These are phyloP conservation scores for Pseudogymnoascus sp. DNA, from an alignment of 2,329 filamentous ascomycete genomes.

Conservation along the genomic window DNA sequence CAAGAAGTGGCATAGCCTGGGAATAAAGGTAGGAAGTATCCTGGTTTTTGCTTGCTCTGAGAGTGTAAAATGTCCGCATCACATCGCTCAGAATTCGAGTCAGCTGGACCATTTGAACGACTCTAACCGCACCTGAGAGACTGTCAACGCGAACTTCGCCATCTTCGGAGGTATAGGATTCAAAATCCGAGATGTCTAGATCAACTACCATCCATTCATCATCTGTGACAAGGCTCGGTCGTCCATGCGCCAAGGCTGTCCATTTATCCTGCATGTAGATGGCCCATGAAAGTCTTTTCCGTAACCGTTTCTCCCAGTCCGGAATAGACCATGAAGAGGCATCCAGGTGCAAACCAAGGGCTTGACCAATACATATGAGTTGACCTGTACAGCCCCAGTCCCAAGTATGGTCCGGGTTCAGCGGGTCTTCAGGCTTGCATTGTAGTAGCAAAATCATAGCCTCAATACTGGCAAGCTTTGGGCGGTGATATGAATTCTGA, in stretches of 20 bases:
- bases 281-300: constrained; percentile 54
- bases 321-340: constrained; percentile 54
- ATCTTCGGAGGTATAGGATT: constrained; percentile 25
- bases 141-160: constrained; percentile 34
- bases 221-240: constrained; percentile 44
- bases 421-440: constrained; percentile 19
- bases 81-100: constrained; percentile 44
- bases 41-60: constrained; percentile 21
- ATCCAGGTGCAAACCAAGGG: constrained; percentile 52
- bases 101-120: constrained; percentile 42
- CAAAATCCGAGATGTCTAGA: constrained; percentile 37
- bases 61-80: constrained; percentile 39
- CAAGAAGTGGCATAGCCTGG: constrained; percentile 38
- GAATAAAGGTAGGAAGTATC: constrained; percentile 17
- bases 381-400: constrained; percentile 31
- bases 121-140: constrained; percentile 38
- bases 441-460: constrained; percentile 46
- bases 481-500: constrained; percentile 39
- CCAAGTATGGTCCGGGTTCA: neutral
- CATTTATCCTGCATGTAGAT: constrained; percentile 58
- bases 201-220: constrained; percentile 46
- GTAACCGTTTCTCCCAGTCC: constrained; percentile 51
- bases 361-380: constrained; percentile 44
- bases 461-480: constrained; percentile 47
- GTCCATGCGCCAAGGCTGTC: constrained; percentile 48